Conservation (phyloP, 2,329 filamentous ascomycete species). For the Pseudocercospora crystallina region DNA sequence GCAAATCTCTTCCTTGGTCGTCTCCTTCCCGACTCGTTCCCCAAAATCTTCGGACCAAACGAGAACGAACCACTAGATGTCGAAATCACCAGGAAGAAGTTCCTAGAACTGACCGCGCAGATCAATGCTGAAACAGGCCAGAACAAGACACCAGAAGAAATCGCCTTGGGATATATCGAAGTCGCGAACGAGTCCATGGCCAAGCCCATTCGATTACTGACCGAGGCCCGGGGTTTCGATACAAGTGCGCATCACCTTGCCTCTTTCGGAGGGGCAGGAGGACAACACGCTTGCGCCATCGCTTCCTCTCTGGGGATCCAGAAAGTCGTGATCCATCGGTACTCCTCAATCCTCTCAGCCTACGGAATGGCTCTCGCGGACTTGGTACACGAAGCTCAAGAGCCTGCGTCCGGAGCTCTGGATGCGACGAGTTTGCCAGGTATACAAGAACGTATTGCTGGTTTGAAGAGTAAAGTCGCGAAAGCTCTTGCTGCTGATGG, state of each 20-base stretch:
- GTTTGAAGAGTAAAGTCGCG: conserved; percentile 35
- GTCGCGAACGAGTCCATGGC: conserved; percentile 88
- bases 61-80: conserved; percentile 31
- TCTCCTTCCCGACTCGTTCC: conserved; percentile 33
- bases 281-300: conserved; percentile 82
- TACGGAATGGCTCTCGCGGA: conserved; percentile 89
- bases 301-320: conserved; percentile 75
- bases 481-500: conserved; percentile 46
- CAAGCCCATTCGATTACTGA: conserved; percentile 79
- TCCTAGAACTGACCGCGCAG: conserved; percentile 18
- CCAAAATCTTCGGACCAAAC: conserved; percentile 36
- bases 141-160: conserved; percentile 68
- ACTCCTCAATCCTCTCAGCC: conserved; percentile 81
- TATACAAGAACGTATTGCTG: conserved; percentile 40
- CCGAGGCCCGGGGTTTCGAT: conserved; percentile 84
- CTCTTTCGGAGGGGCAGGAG: conserved; percentile 84
- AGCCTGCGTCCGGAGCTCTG: conserved; percentile 62
- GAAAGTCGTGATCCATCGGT: conserved; percentile 78
- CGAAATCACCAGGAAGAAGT: conserved; percentile 17
- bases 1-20: conserved; percentile 38
- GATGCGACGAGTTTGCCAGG: conserved; percentile 55
- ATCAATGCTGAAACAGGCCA: conserved; percentile 39
- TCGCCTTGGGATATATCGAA: conserved; percentile 80
- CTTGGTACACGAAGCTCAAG: conserved; percentile 82
- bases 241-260: conserved; percentile 80